phyloP scores from a whole-genome alignment of 257 asterid species.

The Echium plantagineum region DNA sequence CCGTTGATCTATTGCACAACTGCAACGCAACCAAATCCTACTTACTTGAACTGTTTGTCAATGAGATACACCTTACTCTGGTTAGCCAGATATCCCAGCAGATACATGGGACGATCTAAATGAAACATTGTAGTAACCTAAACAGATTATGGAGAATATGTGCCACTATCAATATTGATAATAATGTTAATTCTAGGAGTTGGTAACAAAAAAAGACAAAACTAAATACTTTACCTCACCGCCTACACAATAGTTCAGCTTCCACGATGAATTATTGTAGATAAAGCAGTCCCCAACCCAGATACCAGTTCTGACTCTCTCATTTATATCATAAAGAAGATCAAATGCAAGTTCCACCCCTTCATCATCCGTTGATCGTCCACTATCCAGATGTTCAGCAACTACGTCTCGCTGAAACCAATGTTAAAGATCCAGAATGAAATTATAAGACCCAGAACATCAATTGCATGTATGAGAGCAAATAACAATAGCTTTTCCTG shows the following conservation, averaged over 20 bases:
- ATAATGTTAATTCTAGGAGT: not conserved
- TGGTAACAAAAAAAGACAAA: not conserved
- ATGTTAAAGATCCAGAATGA: not conserved
- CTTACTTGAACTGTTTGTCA: constrained; percentile 83
- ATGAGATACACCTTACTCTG: constrained; percentile 68
- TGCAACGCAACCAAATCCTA: constrained; percentile 4
- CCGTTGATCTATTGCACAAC: not conserved
- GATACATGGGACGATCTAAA: constrained; percentile 80
- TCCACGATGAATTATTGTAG: constrained; percentile 76
- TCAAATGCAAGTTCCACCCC: constrained; percentile 89
- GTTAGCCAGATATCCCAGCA: constrained; percentile 75
- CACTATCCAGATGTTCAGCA: constrained; percentile 66
- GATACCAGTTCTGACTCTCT: constrained; percentile 69
- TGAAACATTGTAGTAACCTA: constrained; percentile 87
- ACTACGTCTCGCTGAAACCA: constrained; percentile 65
- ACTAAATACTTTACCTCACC: constrained; percentile 51
- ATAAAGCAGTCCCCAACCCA: constrained; percentile 95
- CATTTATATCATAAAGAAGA: constrained; percentile 75
- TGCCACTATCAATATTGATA: not conserved
- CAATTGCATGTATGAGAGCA: not conserved
- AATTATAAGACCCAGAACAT: not conserved
- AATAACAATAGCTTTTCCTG: not conserved
- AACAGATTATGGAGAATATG: constrained; percentile 10
- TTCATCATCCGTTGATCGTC: constrained; percentile 66
- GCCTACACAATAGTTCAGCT: constrained; percentile 76